These are phyloP conservation scores for Dendrobium huoshanense DNA, from an alignment of 106 monocot species.

Conservation along the genomic window DNA sequence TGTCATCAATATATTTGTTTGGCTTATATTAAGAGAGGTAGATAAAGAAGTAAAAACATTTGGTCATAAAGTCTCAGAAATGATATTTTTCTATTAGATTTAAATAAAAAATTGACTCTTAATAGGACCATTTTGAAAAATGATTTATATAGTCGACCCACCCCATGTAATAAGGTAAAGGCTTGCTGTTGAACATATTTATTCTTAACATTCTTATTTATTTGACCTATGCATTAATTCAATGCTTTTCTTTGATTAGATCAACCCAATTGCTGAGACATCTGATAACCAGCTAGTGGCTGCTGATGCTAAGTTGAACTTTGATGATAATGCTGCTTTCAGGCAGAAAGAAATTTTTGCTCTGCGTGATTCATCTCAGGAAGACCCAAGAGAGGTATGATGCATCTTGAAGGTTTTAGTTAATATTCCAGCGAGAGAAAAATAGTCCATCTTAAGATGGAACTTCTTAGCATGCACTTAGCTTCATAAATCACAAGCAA, in stretches of 20 bases:
- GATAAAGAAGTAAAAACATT: no score
- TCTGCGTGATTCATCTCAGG: conserved; percentile 84
- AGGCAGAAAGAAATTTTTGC: conserved; percentile 88
- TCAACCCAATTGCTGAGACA: conserved; percentile 96
- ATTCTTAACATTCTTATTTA: background rate
- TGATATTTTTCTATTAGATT: no score
- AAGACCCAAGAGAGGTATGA: conserved; percentile 91
- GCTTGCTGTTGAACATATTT: no score
- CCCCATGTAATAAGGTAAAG: no score
- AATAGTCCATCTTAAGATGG: background rate
- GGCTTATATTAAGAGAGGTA: no score
- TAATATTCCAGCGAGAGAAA: background rate
- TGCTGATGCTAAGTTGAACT: conserved; percentile 99
- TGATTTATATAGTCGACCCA: no score
- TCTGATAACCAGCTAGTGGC: conserved; percentile 84
- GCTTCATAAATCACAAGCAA: conserved; percentile 1
- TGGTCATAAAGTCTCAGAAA: no score
- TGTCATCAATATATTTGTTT: background rate
- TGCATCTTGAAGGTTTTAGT: background rate
- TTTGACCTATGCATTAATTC: background rate
- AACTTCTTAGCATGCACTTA: background rate
- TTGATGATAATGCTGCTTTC: conserved; percentile 98
- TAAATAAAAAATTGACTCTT: no score
- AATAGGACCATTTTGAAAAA: no score
- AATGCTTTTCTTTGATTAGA: conserved; percentile 28